Conservation (phyloP, 1,284 basidiomycete genomes). For the Fomitopsis schrenkii region DNA sequence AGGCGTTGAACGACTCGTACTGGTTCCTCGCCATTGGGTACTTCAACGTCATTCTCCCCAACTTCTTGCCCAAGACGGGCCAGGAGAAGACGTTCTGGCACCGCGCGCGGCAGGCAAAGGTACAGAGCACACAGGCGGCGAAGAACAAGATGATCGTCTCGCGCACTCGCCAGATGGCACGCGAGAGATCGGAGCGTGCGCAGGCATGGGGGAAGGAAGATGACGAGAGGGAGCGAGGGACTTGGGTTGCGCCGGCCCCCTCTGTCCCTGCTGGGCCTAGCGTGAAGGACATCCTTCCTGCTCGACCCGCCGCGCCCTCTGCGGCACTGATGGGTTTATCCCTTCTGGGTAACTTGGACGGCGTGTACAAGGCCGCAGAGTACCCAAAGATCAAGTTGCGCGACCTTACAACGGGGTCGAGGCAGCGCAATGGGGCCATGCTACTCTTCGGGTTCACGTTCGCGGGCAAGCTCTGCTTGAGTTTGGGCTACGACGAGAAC, state of each 20-base stretch:
- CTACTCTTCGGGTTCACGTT: slow-evolving; percentile 77
- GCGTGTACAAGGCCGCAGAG: slow-evolving; percentile 62
- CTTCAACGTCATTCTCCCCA: slow-evolving; percentile 74
- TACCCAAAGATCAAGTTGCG: slow-evolving; percentile 57
- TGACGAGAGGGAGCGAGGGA: slow-evolving; percentile 53
- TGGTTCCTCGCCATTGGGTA: slow-evolving; percentile 78
- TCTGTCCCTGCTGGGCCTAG: slow-evolving; percentile 16
- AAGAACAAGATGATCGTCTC: slow-evolving; percentile 59
- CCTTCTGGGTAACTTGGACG: slow-evolving; percentile 75
- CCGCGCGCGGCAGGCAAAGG: slow-evolving; percentile 63
- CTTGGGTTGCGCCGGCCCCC: slow-evolving; percentile 34
- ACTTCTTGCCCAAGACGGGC: slow-evolving; percentile 48
- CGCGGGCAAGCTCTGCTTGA: slow-evolving; percentile 66
- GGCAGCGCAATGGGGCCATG: slow-evolving; percentile 69
- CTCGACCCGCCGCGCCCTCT: slow-evolving; percentile 36
- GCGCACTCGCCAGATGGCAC: slow-evolving; percentile 61
- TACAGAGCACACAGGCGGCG: slow-evolving; percentile 58
- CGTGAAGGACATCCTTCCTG: slow-evolving; percentile 22
- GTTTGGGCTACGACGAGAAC: slow-evolving; percentile 71
- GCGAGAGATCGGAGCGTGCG: slow-evolving; percentile 53
- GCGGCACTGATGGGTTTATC: slow-evolving; percentile 70
- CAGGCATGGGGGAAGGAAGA: slow-evolving; percentile 68
- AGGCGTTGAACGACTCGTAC: slow-evolving; percentile 52
- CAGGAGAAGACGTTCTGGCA: slow-evolving; percentile 61
- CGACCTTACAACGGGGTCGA: slow-evolving; percentile 72